phyloP scores from a whole-genome alignment of 1,139 yeast species.

The Starmera stellimalicola region DNA sequence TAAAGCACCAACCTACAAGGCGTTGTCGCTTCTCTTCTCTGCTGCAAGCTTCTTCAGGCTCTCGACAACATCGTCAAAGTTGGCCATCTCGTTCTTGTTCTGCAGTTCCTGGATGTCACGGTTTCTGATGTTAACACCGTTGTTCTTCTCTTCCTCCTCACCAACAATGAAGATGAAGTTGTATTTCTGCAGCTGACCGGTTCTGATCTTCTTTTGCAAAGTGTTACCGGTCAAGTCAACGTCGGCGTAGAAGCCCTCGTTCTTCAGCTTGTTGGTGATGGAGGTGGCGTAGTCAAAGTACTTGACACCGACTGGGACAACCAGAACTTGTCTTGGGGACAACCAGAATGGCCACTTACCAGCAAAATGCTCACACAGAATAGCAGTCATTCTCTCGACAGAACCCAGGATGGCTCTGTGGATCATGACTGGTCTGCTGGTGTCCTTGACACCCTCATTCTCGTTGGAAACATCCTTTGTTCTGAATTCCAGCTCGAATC shows the following conservation, averaged over 20 bases:
- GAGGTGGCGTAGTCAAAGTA: conserved; percentile 81
- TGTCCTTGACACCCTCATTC: conserved; percentile 23
- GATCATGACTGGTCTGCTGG: conserved; percentile 85
- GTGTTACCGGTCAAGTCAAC: conserved; percentile 92
- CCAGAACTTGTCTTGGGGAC: conserved; percentile 91
- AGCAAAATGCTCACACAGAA: conserved; percentile 91
- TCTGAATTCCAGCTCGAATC: conserved; percentile 84
- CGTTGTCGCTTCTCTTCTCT: conserved; percentile 63
- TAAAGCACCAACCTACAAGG: conserved; percentile 9
- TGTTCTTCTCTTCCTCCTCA: conserved; percentile 73
- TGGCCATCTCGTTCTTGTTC: conserved; percentile 79
- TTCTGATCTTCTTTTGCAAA: conserved; percentile 92
- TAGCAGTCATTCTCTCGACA: conserved; percentile 97
- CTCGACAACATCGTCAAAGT: conserved; percentile 58
- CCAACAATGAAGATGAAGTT: conserved; percentile 95
- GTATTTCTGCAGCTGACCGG: conserved; percentile 85
- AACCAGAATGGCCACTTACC: conserved; percentile 99
- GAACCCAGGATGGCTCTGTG: conserved; percentile 98
- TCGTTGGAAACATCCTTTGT: conserved; percentile 46
- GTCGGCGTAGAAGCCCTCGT: conserved; percentile 76
- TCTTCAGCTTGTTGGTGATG: conserved; percentile 59
- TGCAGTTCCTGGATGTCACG: conserved; percentile 83
- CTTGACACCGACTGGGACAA: conserved; percentile 93
- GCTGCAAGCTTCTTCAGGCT: conserved; percentile 57
- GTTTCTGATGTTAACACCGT: conserved; percentile 83